Evolutionary conservation across 805 yeast genomes (phyloP), one percentile per base, ranked within the genome.

Genomic region (Ascoidea tarda): DNA sequence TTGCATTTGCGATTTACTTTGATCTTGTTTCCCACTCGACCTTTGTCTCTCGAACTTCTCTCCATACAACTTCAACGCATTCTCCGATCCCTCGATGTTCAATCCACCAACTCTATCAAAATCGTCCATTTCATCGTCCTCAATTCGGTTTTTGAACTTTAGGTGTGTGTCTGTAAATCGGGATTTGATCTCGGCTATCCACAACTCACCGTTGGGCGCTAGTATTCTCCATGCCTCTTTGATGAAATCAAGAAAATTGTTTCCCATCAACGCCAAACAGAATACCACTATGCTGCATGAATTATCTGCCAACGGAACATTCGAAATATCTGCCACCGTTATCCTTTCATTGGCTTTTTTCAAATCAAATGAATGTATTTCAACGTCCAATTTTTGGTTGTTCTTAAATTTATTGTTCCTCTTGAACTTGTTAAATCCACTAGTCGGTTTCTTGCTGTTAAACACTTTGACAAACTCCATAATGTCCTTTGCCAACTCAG

Each of bases 121-220:
- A 2, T 38, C 44, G 14, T 38, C 14, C 28, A 21, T 21, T 21
- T 21, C 28, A n/a, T 21, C 31, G 32, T 28, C 16, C 28, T 45
- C 16, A 8, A 12, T 32, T 2, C 10, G 46, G 28, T 51, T 47
- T 6, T 38, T 21, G 28, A 32, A 16, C 12, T 49, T 38, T 6
- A 33, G 32, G 5, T 53, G 77, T 57, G 66, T 79, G 60, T 89
- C 96, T 5, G 78, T 70, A 61, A 93, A 87, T 62, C 99, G 74
- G 1, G 96, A 87, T 67, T 91, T 91, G 68, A 93, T 93, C 65
- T 93, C 99, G 1, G 98, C 93, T 49, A 93, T 88, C 99, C 99
- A 93, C 49, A 93, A 69, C 64, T 91, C 96, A 32, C 99, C 98
- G 55, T 88, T 75, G 47, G 96, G 96, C 6, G 88, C 82, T 51